Percentiles rank a stretch among this genome's conserved stretches.
phyloP scores from a whole-genome alignment of 2,329 filamentous ascomycete species.

The Didymella sp. region DNA sequence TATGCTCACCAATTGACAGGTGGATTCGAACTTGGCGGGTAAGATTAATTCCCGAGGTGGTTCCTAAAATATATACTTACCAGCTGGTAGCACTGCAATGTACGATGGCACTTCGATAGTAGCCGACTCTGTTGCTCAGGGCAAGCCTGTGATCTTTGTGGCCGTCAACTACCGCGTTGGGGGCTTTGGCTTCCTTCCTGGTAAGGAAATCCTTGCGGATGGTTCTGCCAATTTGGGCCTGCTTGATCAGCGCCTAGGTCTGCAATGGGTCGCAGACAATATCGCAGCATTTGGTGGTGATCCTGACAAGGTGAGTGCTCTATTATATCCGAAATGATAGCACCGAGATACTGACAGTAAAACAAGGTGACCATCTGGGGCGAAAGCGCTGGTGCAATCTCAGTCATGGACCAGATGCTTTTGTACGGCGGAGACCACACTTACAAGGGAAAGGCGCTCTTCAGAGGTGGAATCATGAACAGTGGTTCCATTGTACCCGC shows the following conservation, averaged over 20 bases:
- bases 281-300: conserved; percentile 81
- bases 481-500: conserved; percentile 50
- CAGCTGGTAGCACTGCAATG: conserved; percentile 34
- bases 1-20: conserved; percentile 53
- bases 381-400: conserved; percentile 66
- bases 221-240: conserved; percentile 74
- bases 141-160: conserved; percentile 75
- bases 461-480: conserved; percentile 78
- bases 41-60: conserved; percentile 15
- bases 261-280: conserved; percentile 80
- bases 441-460: conserved; percentile 77
- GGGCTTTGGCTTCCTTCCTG: conserved; percentile 76
- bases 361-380: conserved; percentile 76
- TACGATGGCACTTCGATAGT: conserved; percentile 54
- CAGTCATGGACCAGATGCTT: conserved; percentile 77
- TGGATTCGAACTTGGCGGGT: conserved; percentile 50
- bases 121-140: conserved; percentile 53
- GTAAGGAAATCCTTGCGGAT: conserved; percentile 70
- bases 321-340: neutral
- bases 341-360: neutral
- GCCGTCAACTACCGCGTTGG: conserved; percentile 79
- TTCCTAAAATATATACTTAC: conserved; percentile 32
- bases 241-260: conserved; percentile 73
- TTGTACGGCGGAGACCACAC: conserved; percentile 74
- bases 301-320: conserved; percentile 60